Evolutionary conservation across 2,329 filamentous ascomycete species (phyloP), one percentile per base, ranked within the genome.

Genomic region (Xylogone sp.): DNA sequence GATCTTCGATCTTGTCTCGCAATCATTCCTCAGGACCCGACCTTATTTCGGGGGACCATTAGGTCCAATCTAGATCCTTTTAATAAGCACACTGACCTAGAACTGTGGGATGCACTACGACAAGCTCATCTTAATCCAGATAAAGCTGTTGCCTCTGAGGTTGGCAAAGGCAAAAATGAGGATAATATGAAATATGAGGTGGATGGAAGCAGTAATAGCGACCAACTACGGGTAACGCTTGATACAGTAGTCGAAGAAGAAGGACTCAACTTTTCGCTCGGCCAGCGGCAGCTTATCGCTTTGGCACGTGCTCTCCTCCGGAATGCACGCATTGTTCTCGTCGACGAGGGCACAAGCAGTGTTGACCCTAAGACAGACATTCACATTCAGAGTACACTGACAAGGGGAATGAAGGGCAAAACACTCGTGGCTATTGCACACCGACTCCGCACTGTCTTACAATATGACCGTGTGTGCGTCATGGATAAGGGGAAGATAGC

Each of bases 311-410:
- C 92, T 0, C 81, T 97, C 2, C 90, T 97, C 4, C 84, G 91
- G 31, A 83, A 86, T 42, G 87, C 86, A 0, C 88, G 87, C 59
- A 95, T 97, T 69, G 96, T 97, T 58, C 84, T 97, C 44, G 96
- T 91, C 68, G 93, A 97, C 73, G 93, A 97, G 71, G 93, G 93
- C 1, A 97, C 93, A 0, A 90, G 85, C 2, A 88, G 83, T 0
- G 90, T 96, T 13, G 91, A 96, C 68, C 91, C 95, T 75, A 91
- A 96, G 65, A 97, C 90, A 4, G 92, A 97, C 66, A 84, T 88
- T 69, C 92, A 92, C 77, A 95, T 96, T 65, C 92, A 97, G 69
- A 75, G 76, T 52, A 94, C 90, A 9, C 96, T 97, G 70, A 84
- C 88, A 1, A 77, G 80, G 1, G 90, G 83, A 0, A 96, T 96